A percentile compares a stretch with the other conserved stretches of the same genome.
phyloP scores from a whole-genome alignment of 1,284 basidiomycete genomes.

The Clitocybe nebularis region DNA sequence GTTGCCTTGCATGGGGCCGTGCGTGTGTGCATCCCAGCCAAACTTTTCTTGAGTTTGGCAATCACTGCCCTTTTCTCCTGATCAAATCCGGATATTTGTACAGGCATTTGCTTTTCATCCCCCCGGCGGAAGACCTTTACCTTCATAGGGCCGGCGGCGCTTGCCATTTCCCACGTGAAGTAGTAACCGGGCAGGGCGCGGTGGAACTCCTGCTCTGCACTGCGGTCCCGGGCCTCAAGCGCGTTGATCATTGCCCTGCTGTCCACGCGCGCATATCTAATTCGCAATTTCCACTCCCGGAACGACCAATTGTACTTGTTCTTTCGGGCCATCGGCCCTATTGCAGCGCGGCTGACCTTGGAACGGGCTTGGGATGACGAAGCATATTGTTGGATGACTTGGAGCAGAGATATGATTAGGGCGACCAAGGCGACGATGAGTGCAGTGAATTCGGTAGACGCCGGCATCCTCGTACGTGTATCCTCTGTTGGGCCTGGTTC shows the following conservation, averaged over 20 bases:
- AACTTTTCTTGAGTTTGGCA: background rate
- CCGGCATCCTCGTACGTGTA: too few relatives aligned
- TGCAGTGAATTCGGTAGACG: constrained; percentile 8
- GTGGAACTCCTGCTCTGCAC: background rate
- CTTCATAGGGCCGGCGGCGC: background rate
- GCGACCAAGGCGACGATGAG: constrained; percentile 14
- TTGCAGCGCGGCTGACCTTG: constrained; percentile 15
- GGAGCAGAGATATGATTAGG: constrained; percentile 11
- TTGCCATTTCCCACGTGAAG: background rate
- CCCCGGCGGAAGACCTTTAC: background rate
- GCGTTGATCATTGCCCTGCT: background rate
- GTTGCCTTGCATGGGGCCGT: constrained; percentile 10
- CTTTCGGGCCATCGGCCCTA: constrained; percentile 10
- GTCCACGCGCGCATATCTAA: constrained; percentile 7
- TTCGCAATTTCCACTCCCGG: constrained; percentile 8
- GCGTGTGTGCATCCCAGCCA: background rate
- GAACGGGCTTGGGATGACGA: constrained; percentile 5
- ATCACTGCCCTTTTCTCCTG: background rate
- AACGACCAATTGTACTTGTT: constrained; percentile 10
- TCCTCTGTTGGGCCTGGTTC: too few relatives aligned
- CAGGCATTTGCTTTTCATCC: constrained; percentile 1
- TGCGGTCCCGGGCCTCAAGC: background rate
- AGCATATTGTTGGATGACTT: constrained; percentile 15
- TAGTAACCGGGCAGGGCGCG: constrained; percentile 1
- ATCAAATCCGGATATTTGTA: background rate